Percentiles rank a stretch among this genome's conserved stretches.
phyloP scores from a whole-genome alignment of 352 stramenopile species.

The Phytopythium oedochilum region DNA sequence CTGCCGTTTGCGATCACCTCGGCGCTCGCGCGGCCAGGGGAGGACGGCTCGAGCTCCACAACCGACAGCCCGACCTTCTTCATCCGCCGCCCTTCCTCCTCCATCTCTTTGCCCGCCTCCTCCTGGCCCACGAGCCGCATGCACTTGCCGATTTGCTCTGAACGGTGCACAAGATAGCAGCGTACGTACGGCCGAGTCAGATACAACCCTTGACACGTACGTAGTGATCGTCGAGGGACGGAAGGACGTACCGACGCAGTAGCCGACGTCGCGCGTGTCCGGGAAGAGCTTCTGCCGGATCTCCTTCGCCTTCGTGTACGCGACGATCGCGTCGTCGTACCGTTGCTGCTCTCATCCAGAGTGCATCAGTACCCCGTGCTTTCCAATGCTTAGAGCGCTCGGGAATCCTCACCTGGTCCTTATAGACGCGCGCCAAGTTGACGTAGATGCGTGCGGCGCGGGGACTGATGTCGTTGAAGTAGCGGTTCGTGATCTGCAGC shows the following conservation, averaged over 20 bases:
- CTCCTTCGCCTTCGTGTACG: conserved; percentile 62
- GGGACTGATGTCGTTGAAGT: conserved; percentile 75
- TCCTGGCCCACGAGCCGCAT: conserved; percentile 48
- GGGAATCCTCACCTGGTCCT: conserved; percentile 43
- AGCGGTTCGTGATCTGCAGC: conserved; percentile 68
- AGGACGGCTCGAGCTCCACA: conserved; percentile 20
- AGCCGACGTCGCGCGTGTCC: conserved; percentile 70
- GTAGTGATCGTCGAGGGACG: background rate
- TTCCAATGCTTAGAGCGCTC: background rate
- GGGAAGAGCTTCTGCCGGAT: conserved; percentile 74
- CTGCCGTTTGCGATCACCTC: conserved; percentile 1
- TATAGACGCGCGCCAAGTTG: conserved; percentile 73
- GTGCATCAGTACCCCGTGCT: background rate
- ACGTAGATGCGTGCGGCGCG: conserved; percentile 68
- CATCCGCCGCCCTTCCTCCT: conserved; percentile 56
- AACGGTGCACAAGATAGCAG: background rate
- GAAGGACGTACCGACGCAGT: conserved; percentile 52
- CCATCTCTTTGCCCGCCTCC: conserved; percentile 50
- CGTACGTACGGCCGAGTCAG: background rate
- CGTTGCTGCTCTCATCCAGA: conserved; percentile 26
- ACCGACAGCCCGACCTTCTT: conserved; percentile 47
- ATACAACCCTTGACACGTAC: background rate
- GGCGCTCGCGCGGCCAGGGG: background rate
- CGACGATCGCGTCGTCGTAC: conserved; percentile 62
- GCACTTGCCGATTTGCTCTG: conserved; percentile 84